phyloP scores from a whole-genome alignment of 192 early-diverging fungal species.

The Backusella liffmaniae region DNA sequence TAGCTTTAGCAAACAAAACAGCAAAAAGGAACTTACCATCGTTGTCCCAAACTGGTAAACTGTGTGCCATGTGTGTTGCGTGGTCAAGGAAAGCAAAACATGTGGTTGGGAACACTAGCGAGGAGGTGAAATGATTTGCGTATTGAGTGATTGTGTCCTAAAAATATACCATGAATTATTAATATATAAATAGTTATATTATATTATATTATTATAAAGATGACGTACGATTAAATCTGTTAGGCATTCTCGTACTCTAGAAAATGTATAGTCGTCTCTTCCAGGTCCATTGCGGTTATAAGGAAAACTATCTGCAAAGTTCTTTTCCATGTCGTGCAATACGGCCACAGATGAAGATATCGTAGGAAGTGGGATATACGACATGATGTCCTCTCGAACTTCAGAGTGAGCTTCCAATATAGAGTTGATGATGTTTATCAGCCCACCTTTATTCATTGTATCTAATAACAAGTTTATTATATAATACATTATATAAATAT shows the following conservation, averaged over 20 bases:
- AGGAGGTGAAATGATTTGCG: constrained; percentile 71
- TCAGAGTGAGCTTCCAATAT: constrained; percentile 74
- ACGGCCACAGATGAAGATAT: constrained; percentile 67
- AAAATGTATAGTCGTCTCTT: constrained; percentile 87
- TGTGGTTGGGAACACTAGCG: constrained; percentile 72
- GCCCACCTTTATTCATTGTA: constrained; percentile 64
- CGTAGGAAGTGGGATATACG: constrained; percentile 85
- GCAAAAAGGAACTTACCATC: constrained; percentile 15
- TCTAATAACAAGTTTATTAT: constrained; percentile 19
- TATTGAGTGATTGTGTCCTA: constrained; percentile 71
- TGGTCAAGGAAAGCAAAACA: constrained; percentile 81
- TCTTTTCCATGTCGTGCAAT: constrained; percentile 67
- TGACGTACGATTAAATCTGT: constrained; percentile 62
- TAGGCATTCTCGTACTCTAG: constrained; percentile 76
- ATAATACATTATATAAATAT: neutral
- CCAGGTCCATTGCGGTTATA: constrained; percentile 79
- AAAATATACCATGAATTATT: neutral
- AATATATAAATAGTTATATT: neutral
- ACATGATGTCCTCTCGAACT: constrained; percentile 63
- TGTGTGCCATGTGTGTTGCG: constrained; percentile 68
- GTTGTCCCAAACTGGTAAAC: constrained; percentile 82
- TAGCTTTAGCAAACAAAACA: neutral
- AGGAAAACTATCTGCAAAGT: constrained; percentile 77
- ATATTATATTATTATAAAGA: neutral
- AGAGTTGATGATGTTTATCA: constrained; percentile 69